These are phyloP conservation scores for Salix exigua DNA, from an alignment of 345 rosid genomes.

Conservation along the genomic window DNA sequence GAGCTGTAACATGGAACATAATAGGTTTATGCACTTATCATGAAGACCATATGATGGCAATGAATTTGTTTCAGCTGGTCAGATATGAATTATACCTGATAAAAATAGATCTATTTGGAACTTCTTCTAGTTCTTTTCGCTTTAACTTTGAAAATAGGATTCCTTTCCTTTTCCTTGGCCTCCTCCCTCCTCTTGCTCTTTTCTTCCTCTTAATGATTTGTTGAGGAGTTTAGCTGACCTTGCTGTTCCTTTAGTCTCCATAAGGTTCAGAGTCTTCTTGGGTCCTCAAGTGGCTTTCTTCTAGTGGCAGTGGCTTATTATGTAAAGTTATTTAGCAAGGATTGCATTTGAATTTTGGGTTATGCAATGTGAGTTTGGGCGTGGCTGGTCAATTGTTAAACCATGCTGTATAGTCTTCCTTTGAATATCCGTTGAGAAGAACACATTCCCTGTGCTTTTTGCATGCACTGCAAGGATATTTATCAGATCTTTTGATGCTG, in stretches of 20 bases:
- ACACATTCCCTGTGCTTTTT: not conserved
- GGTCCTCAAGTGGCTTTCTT: not conserved
- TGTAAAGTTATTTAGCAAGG: not conserved
- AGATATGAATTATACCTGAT: not conserved
- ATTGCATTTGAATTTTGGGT: not conserved
- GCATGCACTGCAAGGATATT: not conserved
- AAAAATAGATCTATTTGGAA: not conserved
- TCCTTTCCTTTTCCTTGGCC: not conserved
- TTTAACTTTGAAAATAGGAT: not conserved
- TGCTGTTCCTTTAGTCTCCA: not conserved
- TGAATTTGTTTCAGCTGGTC: not conserved
- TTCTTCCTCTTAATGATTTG: not conserved
- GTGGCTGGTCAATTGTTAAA: not conserved
- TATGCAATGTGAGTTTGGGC: not conserved
- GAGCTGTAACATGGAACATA: not conserved
- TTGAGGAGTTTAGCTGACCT: not conserved
- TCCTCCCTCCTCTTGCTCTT: not conserved
- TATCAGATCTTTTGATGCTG: not conserved
- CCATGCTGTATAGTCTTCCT: not conserved
- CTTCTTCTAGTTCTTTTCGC: not conserved
- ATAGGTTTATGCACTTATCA: not conserved
- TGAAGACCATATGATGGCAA: not conserved
- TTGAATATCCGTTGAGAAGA: not conserved
- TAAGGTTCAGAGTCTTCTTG: not conserved
- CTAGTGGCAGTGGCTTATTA: not conserved